Base-by-base conservation (phyloP, 2,329 filamentous ascomycete genomes). In the Claviceps sorghi region DNA sequence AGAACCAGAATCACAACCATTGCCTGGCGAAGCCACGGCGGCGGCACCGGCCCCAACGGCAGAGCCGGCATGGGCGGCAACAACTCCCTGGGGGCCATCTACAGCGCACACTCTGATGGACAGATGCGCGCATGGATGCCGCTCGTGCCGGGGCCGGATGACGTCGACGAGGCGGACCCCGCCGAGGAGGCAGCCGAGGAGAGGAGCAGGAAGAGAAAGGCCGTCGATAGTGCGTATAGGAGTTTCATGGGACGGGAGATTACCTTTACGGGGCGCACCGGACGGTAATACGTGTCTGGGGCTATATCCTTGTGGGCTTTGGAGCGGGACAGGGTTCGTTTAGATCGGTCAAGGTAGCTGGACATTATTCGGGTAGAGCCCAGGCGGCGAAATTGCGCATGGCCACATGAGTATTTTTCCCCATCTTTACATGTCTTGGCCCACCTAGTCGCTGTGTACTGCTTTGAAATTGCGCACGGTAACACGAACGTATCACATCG, bases 101-200 rank as follows among this genome's bases (percentile, higher is more conserved):
- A 88, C 67, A 93, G 88, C 51, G 84, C 82, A 2, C 88, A 95
- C 61, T 75, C 83, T 3, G 88, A 96, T 63, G 91, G 91, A 0
- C 84, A 83, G 50, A 91, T 97, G 53, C 77, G 84, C 45, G 79
- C 79, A 4, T 96, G 91, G 89, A 75, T 76, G 58, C 85, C 87
- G 2, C 70, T 72, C 38, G 67, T 79, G 6, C 67, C 72, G 1
- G 78, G 76, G 4, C 70, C 69, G 36, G 67, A 78, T 57, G 64
- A 77, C 58, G 58, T 80, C 49, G 72, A 71, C 13, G 72, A 74
- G 40, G 69, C 72, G 13, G 71, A 72, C 3, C 29, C 29, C n/a
- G 66, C 69, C 15, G 61, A 65, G 17, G 61, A 65, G 4, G 66
- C 64, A 26, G 67, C 76, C 22, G 70, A 73, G n/a, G 69, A 69